These are phyloP conservation scores for Acanthamoeba culbertsoni DNA, from an alignment of 208 protist species.

Conservation along the genomic window DNA sequence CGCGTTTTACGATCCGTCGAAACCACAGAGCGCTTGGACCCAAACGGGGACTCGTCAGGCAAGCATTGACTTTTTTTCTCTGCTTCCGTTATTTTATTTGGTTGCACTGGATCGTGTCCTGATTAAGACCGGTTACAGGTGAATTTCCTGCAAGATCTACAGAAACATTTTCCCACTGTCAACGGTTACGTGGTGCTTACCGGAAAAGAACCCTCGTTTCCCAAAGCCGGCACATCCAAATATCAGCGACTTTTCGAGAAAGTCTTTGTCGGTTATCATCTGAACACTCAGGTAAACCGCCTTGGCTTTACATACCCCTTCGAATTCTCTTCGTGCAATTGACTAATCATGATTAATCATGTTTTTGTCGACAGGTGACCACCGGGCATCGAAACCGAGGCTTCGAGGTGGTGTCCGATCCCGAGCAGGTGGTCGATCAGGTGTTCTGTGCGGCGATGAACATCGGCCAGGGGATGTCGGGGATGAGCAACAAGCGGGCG, in stretches of 20 bases:
- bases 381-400: conserved; percentile 22
- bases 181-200: conserved; percentile 49
- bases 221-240: not conserved
- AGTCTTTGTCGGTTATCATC: not conserved
- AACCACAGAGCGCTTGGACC: conserved; percentile 11
- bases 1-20: not conserved
- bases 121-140: not conserved
- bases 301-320: not conserved
- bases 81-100: not conserved
- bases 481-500: not conserved
- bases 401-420: conserved; percentile 26
- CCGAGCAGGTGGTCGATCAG: conserved; percentile 40
- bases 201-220: conserved; percentile 22
- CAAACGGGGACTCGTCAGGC: not conserved
- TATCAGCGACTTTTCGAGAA: conserved; percentile 3
- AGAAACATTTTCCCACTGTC: conserved; percentile 4
- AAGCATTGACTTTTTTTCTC: not conserved
- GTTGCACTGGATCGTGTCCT: not conserved
- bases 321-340: no score
- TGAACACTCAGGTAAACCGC: not conserved
- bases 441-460: conserved; percentile 61
- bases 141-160: conserved; percentile 34
- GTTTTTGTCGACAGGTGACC: not conserved
- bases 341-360: no score
- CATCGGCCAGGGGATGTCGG: conserved; percentile 50